Evolutionary conservation across 106 monocot genomes (phyloP).

Genomic region (Dendrobium nobile): DNA sequence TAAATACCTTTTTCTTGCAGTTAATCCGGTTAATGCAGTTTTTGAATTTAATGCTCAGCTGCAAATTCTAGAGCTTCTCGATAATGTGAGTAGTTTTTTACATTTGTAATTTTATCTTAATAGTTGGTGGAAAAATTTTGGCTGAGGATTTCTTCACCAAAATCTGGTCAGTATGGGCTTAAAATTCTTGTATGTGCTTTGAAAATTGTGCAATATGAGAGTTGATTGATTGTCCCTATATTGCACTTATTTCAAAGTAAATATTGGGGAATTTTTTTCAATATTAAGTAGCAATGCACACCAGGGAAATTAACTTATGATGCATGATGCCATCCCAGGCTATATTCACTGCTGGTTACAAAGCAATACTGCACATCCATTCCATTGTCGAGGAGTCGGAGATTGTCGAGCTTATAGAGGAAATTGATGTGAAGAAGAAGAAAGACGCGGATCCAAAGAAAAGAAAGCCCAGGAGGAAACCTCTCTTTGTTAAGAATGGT

Average conservation of each 20-base stretch:
- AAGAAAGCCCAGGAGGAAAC: slow-evolving; percentile 75
- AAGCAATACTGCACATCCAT: slow-evolving; percentile 89
- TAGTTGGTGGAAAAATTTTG: no score
- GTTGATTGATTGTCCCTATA: no score
- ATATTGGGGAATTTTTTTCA: no score
- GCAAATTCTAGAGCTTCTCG: slow-evolving; percentile 90
- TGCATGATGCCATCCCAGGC: slow-evolving; percentile 37
- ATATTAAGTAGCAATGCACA: neutral
- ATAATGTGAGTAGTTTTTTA: slow-evolving; percentile 57
- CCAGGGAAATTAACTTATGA: neutral
- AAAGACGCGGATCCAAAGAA: slow-evolving; percentile 83
- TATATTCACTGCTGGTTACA: slow-evolving; percentile 97
- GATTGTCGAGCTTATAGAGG: slow-evolving; percentile 89
- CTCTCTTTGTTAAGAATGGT: slow-evolving; percentile 94
- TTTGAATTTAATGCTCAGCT: slow-evolving; percentile 88
- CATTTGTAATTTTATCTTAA: no score
- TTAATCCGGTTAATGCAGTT: slow-evolving; percentile 43
- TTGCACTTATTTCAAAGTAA: no score
- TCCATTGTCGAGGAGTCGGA: slow-evolving; percentile 93
- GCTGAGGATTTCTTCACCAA: no score
- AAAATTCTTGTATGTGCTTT: neutral
- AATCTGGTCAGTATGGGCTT: no score
- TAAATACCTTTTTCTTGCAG: slow-evolving; percentile 30
- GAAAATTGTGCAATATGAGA: no score
- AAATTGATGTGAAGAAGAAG: slow-evolving; percentile 79